These are phyloP conservation scores for Apophysomyces ossiformis DNA, from an alignment of 371 early-diverging fungal species.

Conservation along the genomic window DNA sequence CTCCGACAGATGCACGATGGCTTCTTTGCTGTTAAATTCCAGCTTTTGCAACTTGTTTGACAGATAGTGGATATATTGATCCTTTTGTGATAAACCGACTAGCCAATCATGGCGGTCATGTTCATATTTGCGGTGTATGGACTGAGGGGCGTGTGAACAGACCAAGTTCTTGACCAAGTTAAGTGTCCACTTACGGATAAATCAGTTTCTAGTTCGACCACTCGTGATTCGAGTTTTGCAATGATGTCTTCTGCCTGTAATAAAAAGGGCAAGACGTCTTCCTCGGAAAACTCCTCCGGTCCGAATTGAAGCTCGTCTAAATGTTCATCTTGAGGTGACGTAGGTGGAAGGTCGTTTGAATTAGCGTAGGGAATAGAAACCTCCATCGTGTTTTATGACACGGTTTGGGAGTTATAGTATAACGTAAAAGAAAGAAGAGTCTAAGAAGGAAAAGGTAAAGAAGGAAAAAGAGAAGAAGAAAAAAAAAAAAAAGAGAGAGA, in stretches of 20 bases:
- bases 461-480: background rate
- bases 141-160: constrained; percentile 25
- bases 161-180: background rate
- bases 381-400: constrained; percentile 8
- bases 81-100: constrained; percentile 60
- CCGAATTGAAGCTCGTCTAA: constrained; percentile 21
- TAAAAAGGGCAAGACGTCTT: constrained; percentile 57
- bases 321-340: constrained; percentile 15
- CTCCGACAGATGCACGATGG: constrained; percentile 53
- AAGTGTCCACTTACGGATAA: constrained; percentile 42
- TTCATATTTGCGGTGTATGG: constrained; percentile 59
- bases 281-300: constrained; percentile 42
- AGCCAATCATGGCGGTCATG: constrained; percentile 60
- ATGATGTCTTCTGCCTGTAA: constrained; percentile 63
- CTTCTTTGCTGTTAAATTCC: constrained; percentile 59
- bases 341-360: constrained; percentile 9
- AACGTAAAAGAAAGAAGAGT: constrained; percentile 9
- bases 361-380: constrained; percentile 7
- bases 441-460: background rate
- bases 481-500: constrained; percentile 6
- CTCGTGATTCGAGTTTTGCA: constrained; percentile 57
- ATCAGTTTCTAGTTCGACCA: constrained; percentile 57
- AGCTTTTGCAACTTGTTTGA: constrained; percentile 52
- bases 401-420: background rate
- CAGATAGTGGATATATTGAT: constrained; percentile 56